phyloP scores from a whole-genome alignment of 2,329 filamentous ascomycete genomes.

The Magnaporthiopsis poae region DNA sequence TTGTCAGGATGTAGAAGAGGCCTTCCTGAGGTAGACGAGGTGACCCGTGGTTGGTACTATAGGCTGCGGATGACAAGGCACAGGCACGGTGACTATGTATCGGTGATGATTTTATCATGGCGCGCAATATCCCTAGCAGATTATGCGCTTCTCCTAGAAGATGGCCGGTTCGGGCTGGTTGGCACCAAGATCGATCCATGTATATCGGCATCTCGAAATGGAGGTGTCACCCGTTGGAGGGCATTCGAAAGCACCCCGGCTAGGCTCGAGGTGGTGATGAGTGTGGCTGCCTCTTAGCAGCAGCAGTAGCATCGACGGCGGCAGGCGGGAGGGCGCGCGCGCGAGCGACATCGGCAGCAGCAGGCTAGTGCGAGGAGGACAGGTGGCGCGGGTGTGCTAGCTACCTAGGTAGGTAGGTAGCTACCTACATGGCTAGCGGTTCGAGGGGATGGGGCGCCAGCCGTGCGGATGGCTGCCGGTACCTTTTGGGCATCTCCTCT shows the following conservation, averaged over 20 bases:
- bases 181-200: neutral
- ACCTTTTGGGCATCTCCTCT: conserved; percentile 5
- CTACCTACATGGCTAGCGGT: neutral
- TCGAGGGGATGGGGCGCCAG: conserved; percentile 4
- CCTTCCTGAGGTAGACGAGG: neutral
- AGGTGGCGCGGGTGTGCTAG: neutral
- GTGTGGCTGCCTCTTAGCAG: neutral
- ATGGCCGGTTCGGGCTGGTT: neutral
- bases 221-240: neutral
- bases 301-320: conserved; percentile 7
- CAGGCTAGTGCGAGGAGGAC: neutral
- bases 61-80: neutral
- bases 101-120: neutral
- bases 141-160: neutral
- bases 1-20: neutral
- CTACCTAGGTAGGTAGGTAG: too few relatives aligned
- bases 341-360: too few relatives aligned
- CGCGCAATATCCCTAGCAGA: neutral
- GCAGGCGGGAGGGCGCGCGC: conserved; percentile 4
- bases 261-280: neutral
- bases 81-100: neutral
- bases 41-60: neutral
- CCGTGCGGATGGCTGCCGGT: conserved; percentile 4
- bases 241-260: neutral
- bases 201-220: neutral